A percentile compares a stretch with the other conserved stretches of the same genome.
Conservation (phyloP, 768 basidiomycete genomes). For the Mycena vitilis region DNA sequence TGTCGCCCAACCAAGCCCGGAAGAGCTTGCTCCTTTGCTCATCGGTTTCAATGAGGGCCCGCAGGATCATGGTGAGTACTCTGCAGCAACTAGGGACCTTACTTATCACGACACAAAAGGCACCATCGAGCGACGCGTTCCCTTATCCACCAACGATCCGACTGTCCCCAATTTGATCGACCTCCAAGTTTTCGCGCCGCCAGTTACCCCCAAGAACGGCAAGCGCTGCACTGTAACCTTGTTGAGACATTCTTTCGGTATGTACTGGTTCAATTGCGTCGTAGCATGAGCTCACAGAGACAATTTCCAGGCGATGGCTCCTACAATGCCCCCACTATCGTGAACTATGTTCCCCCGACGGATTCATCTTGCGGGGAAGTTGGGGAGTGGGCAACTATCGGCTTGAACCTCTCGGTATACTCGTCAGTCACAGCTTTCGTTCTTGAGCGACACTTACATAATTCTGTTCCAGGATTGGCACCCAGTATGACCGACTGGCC, state of each 20-base stretch:
- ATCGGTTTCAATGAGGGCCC: conserved; percentile 31
- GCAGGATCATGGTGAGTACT: neutral
- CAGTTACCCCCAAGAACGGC: conserved; percentile 41
- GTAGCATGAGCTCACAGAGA: neutral
- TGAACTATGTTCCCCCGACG: conserved; percentile 59
- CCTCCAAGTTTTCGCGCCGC: conserved; percentile 47
- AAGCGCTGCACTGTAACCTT: conserved; percentile 41
- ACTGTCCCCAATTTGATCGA: conserved; percentile 44
- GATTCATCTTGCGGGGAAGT: conserved; percentile 59
- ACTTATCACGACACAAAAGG: neutral
- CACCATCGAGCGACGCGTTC: conserved; percentile 40
- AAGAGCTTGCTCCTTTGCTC: conserved; percentile 41
- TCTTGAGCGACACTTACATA: neutral
- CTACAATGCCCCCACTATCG: conserved; percentile 43
- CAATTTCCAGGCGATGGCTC: conserved; percentile 40
- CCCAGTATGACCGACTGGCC: conserved; percentile 67
- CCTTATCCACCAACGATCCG: conserved; percentile 43
- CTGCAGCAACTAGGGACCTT: too few species aligned
- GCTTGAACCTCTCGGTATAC: conserved; percentile 68
- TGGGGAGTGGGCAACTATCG: conserved; percentile 70
- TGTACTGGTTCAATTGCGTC: neutral
- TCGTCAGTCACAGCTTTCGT: conserved; percentile 43
- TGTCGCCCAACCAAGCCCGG: conserved; percentile 36
- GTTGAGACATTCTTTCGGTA: conserved; percentile 45
- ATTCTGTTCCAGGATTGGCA: conserved; percentile 53